Percentiles rank a stretch among this genome's conserved stretches.
phyloP scores from a whole-genome alignment of 2,329 filamentous ascomycete species.

The Venturia carpophila region DNA sequence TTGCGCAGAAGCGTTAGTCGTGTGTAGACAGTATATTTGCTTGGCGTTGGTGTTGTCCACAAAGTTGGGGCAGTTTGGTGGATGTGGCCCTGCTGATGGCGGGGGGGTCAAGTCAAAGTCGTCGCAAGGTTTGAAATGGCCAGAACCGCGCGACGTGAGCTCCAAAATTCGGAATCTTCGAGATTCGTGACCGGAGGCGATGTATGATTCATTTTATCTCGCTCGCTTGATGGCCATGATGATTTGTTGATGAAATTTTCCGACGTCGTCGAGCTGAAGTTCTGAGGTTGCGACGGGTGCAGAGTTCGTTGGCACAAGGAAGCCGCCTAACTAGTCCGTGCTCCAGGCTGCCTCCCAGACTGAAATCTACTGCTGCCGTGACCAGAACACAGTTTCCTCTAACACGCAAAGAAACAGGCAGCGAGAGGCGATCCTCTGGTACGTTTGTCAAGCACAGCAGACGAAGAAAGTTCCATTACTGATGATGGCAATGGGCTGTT shows the following conservation, averaged over 20 bases:
- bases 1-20: not conserved
- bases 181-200: not conserved
- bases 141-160: not conserved
- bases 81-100: not conserved
- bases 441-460: no score
- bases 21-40: conserved; percentile 2
- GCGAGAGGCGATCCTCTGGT: no score
- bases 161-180: conserved; percentile 3
- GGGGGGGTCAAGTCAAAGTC: not conserved
- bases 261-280: not conserved
- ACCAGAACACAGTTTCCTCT: no score
- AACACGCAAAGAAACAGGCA: no score
- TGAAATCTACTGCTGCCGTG: no score
- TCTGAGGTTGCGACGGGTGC: not conserved
- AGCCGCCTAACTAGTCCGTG: not conserved
- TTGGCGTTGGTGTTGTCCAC: conserved; percentile 12
- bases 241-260: conserved; percentile 12
- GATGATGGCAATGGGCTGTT: no score
- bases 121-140: conserved; percentile 11
- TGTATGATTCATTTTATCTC: conserved; percentile 3
- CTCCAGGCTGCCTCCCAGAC: not conserved
- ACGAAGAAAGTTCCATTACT: no score
- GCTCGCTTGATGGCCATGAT: conserved; percentile 14
- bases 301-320: not conserved
- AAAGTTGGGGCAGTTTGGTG: conserved; percentile 9